Base-by-base conservation (phyloP, 805 yeast species). In the Yueomyces sinensis region DNA sequence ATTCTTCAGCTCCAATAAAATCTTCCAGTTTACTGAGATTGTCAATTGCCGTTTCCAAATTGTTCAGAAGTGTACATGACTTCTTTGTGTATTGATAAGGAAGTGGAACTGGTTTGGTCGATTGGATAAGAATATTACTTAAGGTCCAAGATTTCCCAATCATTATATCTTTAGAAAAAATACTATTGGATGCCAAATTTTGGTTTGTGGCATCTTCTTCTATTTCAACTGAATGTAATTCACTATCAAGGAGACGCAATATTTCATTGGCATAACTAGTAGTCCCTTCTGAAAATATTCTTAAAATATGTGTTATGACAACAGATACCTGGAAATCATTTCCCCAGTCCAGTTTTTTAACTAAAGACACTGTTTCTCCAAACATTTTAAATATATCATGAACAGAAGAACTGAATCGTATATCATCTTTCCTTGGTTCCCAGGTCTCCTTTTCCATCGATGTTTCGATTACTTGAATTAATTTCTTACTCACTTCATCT, bases 21-120 rank as follows among this genome's bases (percentile, higher is more conserved):
- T 63, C 68, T 46, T 78, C 87, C 15, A 81, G 47, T 24, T 62
- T 66, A 31, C 68, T 58, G 9, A 74, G 43, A 36, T 70, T 70
- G 2, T 57, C 46, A 45, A 66, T 50, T 63, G 72, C 63, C 9
- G 70, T 66, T 1, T 71, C 63, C 9, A 84, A 48, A 46, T 84
- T 74, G 53, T 81, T 82, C 40, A 83, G 59, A n/a, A 79, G 74
- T n/a, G 80, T 72, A 55, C 93, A 82, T 0, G 86, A 75, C 35
- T 68, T 64, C 5, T 65, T 59, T 38, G 66, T 62, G 58, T 79
- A 79, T 30, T 70, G 66, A 47, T 65, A 75, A 0, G 86, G 77
- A 13, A 65, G 67, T 3, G 72, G 68, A 32, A 52, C 42, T 5
- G 56, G 59, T 4, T 61, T 36, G 30, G 61, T 62, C 1, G 52